Evolutionary conservation across 768 basidiomycete species (phyloP).

Genomic region (Hysterangium stoloniferum): DNA sequence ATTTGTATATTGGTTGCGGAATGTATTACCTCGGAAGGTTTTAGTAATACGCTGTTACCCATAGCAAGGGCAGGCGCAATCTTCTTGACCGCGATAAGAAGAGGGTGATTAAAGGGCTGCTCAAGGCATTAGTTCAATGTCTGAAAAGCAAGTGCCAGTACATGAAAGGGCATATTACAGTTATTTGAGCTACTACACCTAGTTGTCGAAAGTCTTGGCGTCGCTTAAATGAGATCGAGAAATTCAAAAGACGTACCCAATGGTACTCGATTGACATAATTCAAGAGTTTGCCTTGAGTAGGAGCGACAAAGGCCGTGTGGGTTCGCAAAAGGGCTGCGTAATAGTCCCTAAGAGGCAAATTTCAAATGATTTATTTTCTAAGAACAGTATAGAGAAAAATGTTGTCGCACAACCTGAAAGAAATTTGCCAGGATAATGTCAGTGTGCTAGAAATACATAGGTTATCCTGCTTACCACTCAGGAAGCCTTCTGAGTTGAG

Average conservation of each 20-base stretch:
- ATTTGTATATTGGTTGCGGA: slow-evolving; percentile 7
- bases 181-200: slow-evolving; percentile 82
- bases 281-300: slow-evolving; percentile 70
- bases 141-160: not conserved
- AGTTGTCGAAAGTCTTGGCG: not conserved
- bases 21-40: slow-evolving; percentile 60
- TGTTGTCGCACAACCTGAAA: not conserved
- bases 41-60: slow-evolving; percentile 77
- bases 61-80: slow-evolving; percentile 80
- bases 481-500: slow-evolving; percentile 67
- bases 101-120: slow-evolving; percentile 86
- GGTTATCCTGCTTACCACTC: slow-evolving; percentile 59
- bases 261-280: slow-evolving; percentile 72
- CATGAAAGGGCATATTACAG: slow-evolving; percentile 32
- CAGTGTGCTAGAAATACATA: not conserved
- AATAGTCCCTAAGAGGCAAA: slow-evolving; percentile 65
- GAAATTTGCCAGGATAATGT: not conserved
- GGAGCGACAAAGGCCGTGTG: slow-evolving; percentile 64
- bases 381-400: not conserved
- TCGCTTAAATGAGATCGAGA: not conserved
- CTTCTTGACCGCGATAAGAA: slow-evolving; percentile 86
- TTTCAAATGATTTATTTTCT: too few species aligned
- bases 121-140: too few species aligned
- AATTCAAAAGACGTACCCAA: slow-evolving; percentile 40
- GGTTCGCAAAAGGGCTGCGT: slow-evolving; percentile 65